Evolutionary conservation across 306 rosid genomes (phyloP).

Genomic region (Pyrus communis): DNA sequence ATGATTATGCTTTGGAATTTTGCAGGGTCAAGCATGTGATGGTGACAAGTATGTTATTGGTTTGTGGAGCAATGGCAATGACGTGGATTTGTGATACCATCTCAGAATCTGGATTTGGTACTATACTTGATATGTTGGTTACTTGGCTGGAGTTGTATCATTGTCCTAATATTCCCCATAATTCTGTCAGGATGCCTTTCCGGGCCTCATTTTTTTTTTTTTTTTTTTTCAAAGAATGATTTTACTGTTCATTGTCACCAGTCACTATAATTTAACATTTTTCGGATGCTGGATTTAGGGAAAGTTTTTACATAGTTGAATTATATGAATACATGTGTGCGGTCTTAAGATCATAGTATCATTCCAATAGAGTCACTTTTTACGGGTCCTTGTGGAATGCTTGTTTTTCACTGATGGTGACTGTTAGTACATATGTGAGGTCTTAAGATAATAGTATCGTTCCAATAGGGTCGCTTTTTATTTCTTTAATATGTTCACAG

Average conservation of each 20-base stretch:
- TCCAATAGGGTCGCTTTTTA: not conserved
- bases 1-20: slow-evolving; percentile 19
- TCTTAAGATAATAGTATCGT: not conserved
- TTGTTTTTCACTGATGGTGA: not conserved
- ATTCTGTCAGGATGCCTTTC: not conserved
- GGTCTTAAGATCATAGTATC: too few species aligned
- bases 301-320: not conserved
- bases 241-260: not conserved
- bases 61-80: slow-evolving; percentile 91
- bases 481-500: not conserved
- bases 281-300: not conserved
- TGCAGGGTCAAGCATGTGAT: slow-evolving; percentile 87
- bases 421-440: not conserved
- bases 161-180: not conserved
- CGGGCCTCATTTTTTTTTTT: not conserved
- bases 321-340: not conserved
- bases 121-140: slow-evolving; percentile 13
- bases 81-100: slow-evolving; percentile 95
- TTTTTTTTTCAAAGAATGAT: not conserved
- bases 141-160: not conserved
- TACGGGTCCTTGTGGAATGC: not conserved
- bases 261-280: not conserved
- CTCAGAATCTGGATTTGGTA: slow-evolving; percentile 97
- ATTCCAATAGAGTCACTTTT: too few species aligned
- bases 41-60: slow-evolving; percentile 68